Percentiles rank a stretch among this genome's conserved stretches.
Evolutionary conservation across 202 grass and related monocot species (phyloP).

Genomic region (Tripidium arundinaceum): DNA sequence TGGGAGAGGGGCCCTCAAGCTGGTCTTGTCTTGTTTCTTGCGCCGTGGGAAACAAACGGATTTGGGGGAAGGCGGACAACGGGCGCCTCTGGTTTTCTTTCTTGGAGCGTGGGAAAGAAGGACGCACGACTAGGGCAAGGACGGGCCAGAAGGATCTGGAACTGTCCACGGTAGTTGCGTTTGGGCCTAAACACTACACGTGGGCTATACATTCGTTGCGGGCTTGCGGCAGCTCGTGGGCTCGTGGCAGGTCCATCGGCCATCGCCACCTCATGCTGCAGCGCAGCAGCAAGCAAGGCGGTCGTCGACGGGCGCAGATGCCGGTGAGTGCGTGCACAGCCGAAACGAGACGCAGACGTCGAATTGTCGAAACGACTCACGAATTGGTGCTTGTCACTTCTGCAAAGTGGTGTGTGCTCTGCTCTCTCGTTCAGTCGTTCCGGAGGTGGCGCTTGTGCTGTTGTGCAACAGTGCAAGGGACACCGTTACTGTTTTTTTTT

Average conservation of each 20-base stretch:
- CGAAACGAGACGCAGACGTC: too few species aligned
- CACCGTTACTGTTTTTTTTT: neutral
- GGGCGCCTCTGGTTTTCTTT: constrained; percentile 7
- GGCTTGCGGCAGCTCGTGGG: too few species aligned
- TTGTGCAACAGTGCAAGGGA: neutral
- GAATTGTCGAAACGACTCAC: too few species aligned
- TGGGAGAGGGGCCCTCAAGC: neutral
- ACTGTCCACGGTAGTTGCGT: neutral
- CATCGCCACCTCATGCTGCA: neutral
- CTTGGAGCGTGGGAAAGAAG: neutral
- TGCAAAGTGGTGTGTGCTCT: too few species aligned
- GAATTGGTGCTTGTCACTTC: too few species aligned
- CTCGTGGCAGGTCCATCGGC: neutral
- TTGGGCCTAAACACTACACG: neutral
- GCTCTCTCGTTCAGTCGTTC: too few species aligned
- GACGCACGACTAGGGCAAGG: neutral
- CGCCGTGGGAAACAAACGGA: neutral
- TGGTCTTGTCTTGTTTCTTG: neutral
- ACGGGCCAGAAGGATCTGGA: neutral
- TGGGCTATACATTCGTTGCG: too few species aligned
- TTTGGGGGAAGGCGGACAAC: neutral
- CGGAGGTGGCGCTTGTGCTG: too few species aligned
- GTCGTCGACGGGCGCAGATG: neutral
- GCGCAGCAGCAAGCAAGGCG: neutral
- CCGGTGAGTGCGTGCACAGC: too few species aligned